Conservation (phyloP, 192 early-diverging fungal genomes). For the Linnemannia schmuckeri region DNA sequence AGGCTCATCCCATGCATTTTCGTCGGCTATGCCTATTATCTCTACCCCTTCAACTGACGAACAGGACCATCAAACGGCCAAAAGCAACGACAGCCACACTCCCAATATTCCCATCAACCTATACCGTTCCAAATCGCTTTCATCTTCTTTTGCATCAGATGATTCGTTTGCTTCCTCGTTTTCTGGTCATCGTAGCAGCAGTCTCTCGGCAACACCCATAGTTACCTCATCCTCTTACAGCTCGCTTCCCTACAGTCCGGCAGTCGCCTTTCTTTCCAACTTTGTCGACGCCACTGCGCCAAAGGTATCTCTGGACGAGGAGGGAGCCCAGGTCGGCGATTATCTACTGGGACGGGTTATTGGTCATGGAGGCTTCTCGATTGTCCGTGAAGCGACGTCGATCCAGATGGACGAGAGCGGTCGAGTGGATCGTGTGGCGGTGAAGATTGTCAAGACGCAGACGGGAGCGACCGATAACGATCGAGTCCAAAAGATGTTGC, state of each 20-base stretch:
- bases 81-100: not conserved
- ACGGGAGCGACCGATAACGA: slow-evolving; percentile 52
- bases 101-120: slow-evolving; percentile 20
- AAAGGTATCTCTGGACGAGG: slow-evolving; percentile 56
- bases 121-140: slow-evolving; percentile 11
- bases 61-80: not conserved
- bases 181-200: not conserved
- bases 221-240: slow-evolving; percentile 48
- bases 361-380: slow-evolving; percentile 82
- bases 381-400: slow-evolving; percentile 76
- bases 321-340: slow-evolving; percentile 81
- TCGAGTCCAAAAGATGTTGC: slow-evolving; percentile 62
- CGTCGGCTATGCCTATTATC: not conserved
- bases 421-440: slow-evolving; percentile 58
- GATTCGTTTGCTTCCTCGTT: not conserved
- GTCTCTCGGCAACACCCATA: not conserved
- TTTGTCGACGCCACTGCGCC: slow-evolving; percentile 35
- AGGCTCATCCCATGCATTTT: not conserved
- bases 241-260: slow-evolving; percentile 50
- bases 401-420: slow-evolving; percentile 5
- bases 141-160: not conserved
- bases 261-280: slow-evolving; percentile 49
- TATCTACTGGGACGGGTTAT: slow-evolving; percentile 77
- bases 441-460: slow-evolving; percentile 78
- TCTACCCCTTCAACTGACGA: not conserved